Evolutionary conservation across 306 rosid genomes (phyloP).

Genomic region (Cicer yamashitae): DNA sequence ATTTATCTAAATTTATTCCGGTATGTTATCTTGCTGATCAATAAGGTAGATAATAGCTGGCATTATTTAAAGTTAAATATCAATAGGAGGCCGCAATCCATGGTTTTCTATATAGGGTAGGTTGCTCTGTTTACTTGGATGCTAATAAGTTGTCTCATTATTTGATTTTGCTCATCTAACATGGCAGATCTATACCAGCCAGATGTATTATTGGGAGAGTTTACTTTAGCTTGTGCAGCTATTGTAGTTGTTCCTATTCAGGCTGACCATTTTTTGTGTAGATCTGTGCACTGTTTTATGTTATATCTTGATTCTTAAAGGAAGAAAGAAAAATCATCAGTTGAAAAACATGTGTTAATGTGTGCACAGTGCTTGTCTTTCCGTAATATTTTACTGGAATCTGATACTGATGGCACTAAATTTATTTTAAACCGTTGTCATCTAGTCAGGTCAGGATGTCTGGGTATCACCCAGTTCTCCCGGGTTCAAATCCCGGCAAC

Average conservation of each 20-base stretch:
- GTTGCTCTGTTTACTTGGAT: conserved; percentile 15
- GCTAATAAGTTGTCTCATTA: conserved; percentile 10
- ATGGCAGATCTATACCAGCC: conserved; percentile 33
- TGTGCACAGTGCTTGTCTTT: conserved; percentile 8
- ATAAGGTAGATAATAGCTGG: conserved; percentile 22
- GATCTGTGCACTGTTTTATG: conserved; percentile 17
- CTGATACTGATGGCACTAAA: conserved; percentile 37
- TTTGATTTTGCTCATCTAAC: conserved; percentile 28
- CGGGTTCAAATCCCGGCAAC: conserved; percentile 73
- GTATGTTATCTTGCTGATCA: conserved; percentile 9
- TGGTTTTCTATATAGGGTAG: conserved; percentile 13
- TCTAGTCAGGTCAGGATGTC: conserved; percentile 71
- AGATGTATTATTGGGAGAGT: conserved; percentile 31
- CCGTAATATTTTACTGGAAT: conserved; percentile 30
- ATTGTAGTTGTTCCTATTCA: conserved; percentile 18
- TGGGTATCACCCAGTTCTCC: conserved; percentile 68
- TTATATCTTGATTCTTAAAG: conserved; percentile 37
- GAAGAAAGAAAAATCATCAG: conserved; percentile 25
- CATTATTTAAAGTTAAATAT: conserved; percentile 28
- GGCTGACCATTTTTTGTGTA: conserved; percentile 28
- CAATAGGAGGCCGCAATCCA: conserved; percentile 28
- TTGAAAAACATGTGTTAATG: conserved; percentile 15
- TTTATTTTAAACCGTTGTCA: conserved; percentile 54
- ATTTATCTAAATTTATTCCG: not conserved
- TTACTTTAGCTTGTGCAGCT: conserved; percentile 36